Percentiles rank a stretch among this genome's conserved stretches.
Evolutionary conservation across 345 rosid species (phyloP).

Genomic region (Ceriops tagal): DNA sequence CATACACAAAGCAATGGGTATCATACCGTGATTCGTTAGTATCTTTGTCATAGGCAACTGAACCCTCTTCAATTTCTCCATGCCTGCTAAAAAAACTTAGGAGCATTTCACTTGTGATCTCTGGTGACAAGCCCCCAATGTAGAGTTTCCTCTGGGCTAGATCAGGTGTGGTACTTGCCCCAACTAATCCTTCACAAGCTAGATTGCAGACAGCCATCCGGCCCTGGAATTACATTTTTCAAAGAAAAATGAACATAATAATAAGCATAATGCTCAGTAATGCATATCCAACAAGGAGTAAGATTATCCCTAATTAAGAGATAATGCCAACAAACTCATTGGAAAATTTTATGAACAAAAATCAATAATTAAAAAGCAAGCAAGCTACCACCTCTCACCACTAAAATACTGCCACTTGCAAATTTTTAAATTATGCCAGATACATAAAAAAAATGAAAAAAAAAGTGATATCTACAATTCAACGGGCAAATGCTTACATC

Average conservation of each 20-base stretch:
- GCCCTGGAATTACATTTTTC: constrained; percentile 35
- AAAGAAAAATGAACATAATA: background rate
- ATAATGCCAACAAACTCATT: too few species aligned
- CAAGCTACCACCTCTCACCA: too few species aligned
- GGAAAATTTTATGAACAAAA: too few species aligned
- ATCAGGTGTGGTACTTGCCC: constrained; percentile 46
- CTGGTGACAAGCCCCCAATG: constrained; percentile 58
- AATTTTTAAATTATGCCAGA: too few species aligned
- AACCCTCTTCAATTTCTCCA: constrained; percentile 68
- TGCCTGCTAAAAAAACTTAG: constrained; percentile 43
- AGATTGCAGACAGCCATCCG: constrained; percentile 65
- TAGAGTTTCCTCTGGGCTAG: constrained; percentile 61
- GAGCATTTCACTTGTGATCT: constrained; percentile 58
- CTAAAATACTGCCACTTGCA: too few species aligned
- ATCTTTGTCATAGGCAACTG: constrained; percentile 66
- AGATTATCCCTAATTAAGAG: too few species aligned
- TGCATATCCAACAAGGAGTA: too few species aligned
- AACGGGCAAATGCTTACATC: constrained; percentile 40
- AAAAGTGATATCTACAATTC: background rate
- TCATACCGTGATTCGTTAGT: constrained; percentile 57
- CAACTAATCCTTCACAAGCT: constrained; percentile 56
- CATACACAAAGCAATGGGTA: background rate
- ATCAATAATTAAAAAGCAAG: too few species aligned
- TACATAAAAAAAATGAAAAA: too few species aligned
- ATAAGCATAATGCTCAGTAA: background rate